Conservation (phyloP, 2,329 filamentous ascomycete species). For the Aureobasidium sp. region DNA sequence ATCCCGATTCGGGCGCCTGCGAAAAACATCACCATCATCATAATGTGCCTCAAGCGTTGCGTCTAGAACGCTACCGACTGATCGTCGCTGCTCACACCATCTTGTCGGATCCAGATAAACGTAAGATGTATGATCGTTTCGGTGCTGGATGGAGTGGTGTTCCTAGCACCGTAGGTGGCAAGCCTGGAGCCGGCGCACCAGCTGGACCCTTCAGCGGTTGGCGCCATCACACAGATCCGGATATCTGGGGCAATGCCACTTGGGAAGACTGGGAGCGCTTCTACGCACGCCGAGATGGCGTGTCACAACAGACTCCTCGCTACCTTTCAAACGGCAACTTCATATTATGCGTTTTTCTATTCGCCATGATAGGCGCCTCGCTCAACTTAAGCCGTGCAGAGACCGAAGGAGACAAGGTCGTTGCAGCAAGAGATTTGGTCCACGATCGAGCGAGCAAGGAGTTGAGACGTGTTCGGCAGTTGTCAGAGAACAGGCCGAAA, state of each 20-base stretch:
- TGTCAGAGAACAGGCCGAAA: slow-evolving; percentile 40
- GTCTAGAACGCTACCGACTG: slow-evolving; percentile 83
- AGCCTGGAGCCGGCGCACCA: slow-evolving; percentile 16
- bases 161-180: slow-evolving; percentile 22
- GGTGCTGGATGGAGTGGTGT: slow-evolving; percentile 70
- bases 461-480: slow-evolving; percentile 49
- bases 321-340: slow-evolving; percentile 78
- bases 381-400: slow-evolving; percentile 66
- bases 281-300: slow-evolving; percentile 22
- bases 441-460: slow-evolving; percentile 61
- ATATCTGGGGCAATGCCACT: slow-evolving; percentile 68
- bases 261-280: slow-evolving; percentile 93
- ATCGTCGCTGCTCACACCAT: slow-evolving; percentile 83
- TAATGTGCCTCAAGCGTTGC: slow-evolving; percentile 52
- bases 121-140: slow-evolving; percentile 72
- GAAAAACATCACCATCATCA: slow-evolving; percentile 36
- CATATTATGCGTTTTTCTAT: slow-evolving; percentile 60
- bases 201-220: slow-evolving; percentile 31
- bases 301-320: slow-evolving; percentile 43
- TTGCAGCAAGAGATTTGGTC: slow-evolving; percentile 60
- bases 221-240: slow-evolving; percentile 36
- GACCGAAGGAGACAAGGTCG: slow-evolving; percentile 52
- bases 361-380: slow-evolving; percentile 63
- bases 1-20: slow-evolving; percentile 62
- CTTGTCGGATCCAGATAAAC: slow-evolving; percentile 71